phyloP scores from a whole-genome alignment of 805 yeast species.

The Wickerhamomyces mucosus region DNA sequence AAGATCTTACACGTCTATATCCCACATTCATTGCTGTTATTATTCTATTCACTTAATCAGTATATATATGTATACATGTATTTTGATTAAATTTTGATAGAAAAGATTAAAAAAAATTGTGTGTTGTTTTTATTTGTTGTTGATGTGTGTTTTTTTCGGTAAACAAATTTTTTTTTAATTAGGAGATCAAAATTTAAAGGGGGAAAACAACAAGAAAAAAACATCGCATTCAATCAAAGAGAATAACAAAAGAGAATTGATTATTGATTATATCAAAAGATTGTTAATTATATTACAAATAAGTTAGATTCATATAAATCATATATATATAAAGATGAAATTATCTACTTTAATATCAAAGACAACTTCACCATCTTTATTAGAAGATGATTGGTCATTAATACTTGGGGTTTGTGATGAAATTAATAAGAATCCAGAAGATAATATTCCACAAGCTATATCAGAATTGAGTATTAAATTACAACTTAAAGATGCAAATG shows the following conservation, averaged over 20 bases:
- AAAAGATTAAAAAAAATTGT: no score
- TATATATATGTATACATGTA: no score
- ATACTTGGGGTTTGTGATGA: constrained; percentile 59
- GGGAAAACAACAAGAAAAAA: not conserved
- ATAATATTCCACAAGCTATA: constrained; percentile 26
- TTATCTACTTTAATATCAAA: constrained; percentile 17
- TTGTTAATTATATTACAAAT: no score
- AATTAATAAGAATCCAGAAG: constrained; percentile 53
- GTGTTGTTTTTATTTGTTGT: no score
- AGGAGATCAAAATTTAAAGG: not conserved
- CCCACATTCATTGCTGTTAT: constrained; percentile 68
- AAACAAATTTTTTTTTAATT: not conserved
- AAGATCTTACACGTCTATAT: constrained; percentile 56
- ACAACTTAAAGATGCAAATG: constrained; percentile 49
- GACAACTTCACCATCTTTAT: constrained; percentile 57
- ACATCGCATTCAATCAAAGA: no score
- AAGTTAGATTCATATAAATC: no score
- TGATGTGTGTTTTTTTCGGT: no score
- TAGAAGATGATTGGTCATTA: constrained; percentile 60
- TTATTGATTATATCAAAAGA: no score
- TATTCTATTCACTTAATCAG: no score
- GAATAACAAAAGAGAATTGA: no score
- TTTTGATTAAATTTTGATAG: no score
- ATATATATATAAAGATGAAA: not conserved
- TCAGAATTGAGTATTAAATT: constrained; percentile 40